Evolutionary conservation across 2,329 filamentous ascomycete genomes (phyloP).

Genomic region (Madurella mycetomatis): DNA sequence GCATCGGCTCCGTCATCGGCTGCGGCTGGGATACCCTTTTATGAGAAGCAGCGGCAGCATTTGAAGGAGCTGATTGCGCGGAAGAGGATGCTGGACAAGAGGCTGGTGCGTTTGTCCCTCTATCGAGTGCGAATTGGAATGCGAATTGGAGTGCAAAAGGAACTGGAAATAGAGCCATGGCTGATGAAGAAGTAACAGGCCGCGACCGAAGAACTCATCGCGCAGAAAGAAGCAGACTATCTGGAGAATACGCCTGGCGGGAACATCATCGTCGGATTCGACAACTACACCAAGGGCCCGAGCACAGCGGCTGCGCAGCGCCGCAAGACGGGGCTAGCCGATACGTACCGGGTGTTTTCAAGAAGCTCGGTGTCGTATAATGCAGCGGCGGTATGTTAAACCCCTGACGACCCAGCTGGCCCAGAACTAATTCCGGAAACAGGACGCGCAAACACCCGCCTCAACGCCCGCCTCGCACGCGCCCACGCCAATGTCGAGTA

Average conservation of each 20-base stretch:
- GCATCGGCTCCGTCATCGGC: slow-evolving; percentile 26
- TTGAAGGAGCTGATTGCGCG: slow-evolving; percentile 63
- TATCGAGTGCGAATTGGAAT: neutral
- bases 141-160: neutral
- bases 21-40: slow-evolving; percentile 57
- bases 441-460: slow-evolving; percentile 42
- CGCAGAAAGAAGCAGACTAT: slow-evolving; percentile 78
- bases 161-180: neutral
- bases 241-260: slow-evolving; percentile 84
- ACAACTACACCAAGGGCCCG: slow-evolving; percentile 93
- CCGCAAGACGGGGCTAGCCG: slow-evolving; percentile 60
- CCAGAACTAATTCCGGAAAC: slow-evolving; percentile 6
- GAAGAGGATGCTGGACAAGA: slow-evolving; percentile 51
- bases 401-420: neutral
- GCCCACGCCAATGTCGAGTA: slow-evolving; percentile 52
- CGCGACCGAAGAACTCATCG: slow-evolving; percentile 69
- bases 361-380: slow-evolving; percentile 60
- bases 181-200: slow-evolving; percentile 18
- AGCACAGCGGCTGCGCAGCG: slow-evolving; percentile 59
- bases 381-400: slow-evolving; percentile 28
- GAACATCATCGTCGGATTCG: slow-evolving; percentile 97
- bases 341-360: slow-evolving; percentile 71
- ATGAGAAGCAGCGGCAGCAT: slow-evolving; percentile 66
- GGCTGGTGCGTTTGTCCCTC: slow-evolving; percentile 27
- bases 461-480: slow-evolving; percentile 47